Conservation (phyloP, 2,329 filamentous ascomycete species). For the Colletotrichum sp. region DNA sequence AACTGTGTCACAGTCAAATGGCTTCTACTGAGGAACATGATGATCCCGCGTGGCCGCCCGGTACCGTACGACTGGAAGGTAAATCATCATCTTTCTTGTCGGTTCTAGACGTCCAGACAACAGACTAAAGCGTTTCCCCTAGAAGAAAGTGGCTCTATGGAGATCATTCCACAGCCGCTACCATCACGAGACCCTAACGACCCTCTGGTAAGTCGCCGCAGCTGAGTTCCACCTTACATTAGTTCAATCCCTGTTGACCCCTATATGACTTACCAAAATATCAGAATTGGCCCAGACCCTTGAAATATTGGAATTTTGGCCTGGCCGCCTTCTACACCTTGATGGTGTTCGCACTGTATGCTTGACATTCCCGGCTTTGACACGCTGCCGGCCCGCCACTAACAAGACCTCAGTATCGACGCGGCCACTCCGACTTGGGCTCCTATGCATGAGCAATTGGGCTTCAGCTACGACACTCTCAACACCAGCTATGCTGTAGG, state of each 20-base stretch:
- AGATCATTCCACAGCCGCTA: background rate
- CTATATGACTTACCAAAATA: background rate
- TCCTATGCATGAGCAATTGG: slow-evolving; percentile 44
- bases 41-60: background rate
- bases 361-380: background rate
- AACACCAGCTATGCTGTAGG: slow-evolving; percentile 51
- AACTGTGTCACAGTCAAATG: background rate
- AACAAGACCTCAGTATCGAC: background rate
- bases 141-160: background rate
- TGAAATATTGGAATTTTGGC: background rate
- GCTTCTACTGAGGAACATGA: background rate
- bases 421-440: slow-evolving; percentile 36
- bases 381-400: fast-evolving
- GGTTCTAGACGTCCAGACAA: background rate
- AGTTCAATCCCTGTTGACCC: background rate
- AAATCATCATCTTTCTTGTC: background rate
- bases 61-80: background rate
- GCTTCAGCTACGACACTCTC: slow-evolving; percentile 42
- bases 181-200: background rate
- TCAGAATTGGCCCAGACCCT: background rate
- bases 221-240: background rate
- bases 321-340: background rate
- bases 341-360: background rate
- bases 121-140: background rate
- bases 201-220: background rate